These are phyloP conservation scores for Dioszegia aurantiaca DNA, from an alignment of 768 basidiomycete species.

Conservation along the genomic window DNA sequence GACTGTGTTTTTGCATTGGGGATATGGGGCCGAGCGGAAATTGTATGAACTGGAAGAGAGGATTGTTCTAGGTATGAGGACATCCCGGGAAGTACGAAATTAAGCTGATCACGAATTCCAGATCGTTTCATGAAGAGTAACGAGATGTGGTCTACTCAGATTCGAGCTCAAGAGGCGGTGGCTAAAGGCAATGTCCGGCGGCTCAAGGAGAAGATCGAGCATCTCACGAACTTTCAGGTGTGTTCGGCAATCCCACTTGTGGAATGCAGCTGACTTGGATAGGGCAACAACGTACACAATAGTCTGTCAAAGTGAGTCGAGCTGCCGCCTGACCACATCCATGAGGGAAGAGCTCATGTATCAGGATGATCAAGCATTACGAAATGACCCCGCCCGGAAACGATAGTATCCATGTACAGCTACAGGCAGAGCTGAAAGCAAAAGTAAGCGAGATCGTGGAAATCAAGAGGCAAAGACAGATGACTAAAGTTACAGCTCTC, in stretches of 20 bases:
- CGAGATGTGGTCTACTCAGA: conserved; percentile 27
- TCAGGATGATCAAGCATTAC: conserved; percentile 35
- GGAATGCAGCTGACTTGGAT: not conserved
- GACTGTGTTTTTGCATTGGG: conserved; percentile 30
- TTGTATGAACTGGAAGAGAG: conserved; percentile 37
- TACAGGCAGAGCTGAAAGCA: conserved; percentile 27
- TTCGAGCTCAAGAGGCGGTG: conserved; percentile 33
- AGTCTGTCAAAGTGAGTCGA: conserved; percentile 34
- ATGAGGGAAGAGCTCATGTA: not conserved
- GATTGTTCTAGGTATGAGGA: conserved; percentile 33
- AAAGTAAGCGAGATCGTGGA: conserved; percentile 24
- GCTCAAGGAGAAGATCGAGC: conserved; percentile 31
- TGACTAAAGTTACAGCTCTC: conserved; percentile 26
- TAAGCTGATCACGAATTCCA: conserved; percentile 17
- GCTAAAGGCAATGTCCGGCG: conserved; percentile 29
- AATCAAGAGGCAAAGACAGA: not conserved
- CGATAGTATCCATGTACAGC: conserved; percentile 13
- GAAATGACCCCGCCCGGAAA: conserved; percentile 11
- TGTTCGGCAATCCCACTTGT: not conserved
- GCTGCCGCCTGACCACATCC: not conserved
- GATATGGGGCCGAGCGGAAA: conserved; percentile 18
- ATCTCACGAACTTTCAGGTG: conserved; percentile 32
- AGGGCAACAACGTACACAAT: conserved; percentile 30
- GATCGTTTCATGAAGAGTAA: conserved; percentile 40
- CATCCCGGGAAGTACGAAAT: not conserved